These are phyloP conservation scores for Skeletonema tropicum DNA, from an alignment of 108 stramenopile species.

Conservation along the genomic window DNA sequence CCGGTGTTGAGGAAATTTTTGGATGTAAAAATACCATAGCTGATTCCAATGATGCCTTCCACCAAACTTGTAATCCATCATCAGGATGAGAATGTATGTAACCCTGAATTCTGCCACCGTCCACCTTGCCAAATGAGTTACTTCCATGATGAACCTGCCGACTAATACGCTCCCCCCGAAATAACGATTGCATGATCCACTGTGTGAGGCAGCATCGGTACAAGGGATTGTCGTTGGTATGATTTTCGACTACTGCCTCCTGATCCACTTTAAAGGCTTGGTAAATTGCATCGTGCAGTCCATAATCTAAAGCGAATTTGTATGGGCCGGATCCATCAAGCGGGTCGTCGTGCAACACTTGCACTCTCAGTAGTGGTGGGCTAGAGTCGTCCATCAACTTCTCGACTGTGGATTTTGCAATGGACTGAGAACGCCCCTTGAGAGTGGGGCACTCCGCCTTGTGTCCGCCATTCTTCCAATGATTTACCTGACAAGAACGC, in stretches of 20 bases:
- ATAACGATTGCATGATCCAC: background rate
- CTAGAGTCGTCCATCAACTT: background rate
- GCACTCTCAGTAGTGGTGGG: background rate
- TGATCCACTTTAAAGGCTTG: background rate
- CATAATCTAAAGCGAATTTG: background rate
- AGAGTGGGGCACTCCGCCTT: background rate
- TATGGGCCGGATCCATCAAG: background rate
- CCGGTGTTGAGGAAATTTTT: background rate
- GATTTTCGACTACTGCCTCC: background rate
- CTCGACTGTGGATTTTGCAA: background rate
- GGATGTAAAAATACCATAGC: background rate
- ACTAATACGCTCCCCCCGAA: slow-evolving; percentile 3
- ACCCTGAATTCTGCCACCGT: background rate
- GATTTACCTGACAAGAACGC: background rate
- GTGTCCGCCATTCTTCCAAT: background rate
- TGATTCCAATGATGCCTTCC: slow-evolving; percentile 6
- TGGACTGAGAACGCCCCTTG: background rate
- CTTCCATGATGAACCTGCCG: slow-evolving; percentile 1
- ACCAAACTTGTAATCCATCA: background rate
- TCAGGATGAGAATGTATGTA: background rate
- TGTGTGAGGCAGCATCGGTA: background rate
- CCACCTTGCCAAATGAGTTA: slow-evolving; percentile 1
- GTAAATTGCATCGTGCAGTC: background rate
- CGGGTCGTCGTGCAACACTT: background rate
- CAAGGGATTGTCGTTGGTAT: background rate